Evolutionary conservation across 495 filamentous ascomycete species (phyloP), one percentile per base, ranked within the genome.

Genomic region (Penicillium diatomitis): DNA sequence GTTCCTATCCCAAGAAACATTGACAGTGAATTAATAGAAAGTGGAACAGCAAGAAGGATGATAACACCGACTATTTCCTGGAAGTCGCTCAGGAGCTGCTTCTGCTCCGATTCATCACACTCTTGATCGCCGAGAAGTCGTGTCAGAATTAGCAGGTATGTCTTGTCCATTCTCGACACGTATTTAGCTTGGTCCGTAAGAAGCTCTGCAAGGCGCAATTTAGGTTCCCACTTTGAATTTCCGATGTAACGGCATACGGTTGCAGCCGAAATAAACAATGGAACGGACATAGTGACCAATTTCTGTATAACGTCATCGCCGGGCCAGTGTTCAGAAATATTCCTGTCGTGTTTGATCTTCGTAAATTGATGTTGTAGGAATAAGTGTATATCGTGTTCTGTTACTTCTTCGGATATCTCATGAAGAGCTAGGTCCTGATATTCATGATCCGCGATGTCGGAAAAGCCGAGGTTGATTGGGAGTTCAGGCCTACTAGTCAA

Each of bases 401-500:
- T 54, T 29, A 54, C 48, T 7, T 30, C 1, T 3, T 52, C 27
- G n/a, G 50, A 37, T 2, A 61, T 32, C 5, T 61, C 50, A 41
- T 66, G 53, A 4, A 69, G 64, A 30, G 44, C 35, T 4, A 65
- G 27, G 30, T 63, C 44, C 4, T 62, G 43, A 45, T 62, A 39
- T 28, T 0, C 12, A 7, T 48, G 39, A 20, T 52, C 33, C 0
- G 44, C 9, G 30, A 58, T 58, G 0, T 51, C 7, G n/a, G 32
- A 2, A 41, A 71, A 68, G 0, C 57, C 63, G 8, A 53, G 55
- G 1, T 60, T 57, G 44, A 77, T 67, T 4, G 66, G 61, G 6
- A 71, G 51, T 48, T 78, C 72, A 4, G 74, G 74, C 42, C 75
- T 56, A 44, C 73, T 69, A 0, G 69, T 72, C 9, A 72, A 3